Base-by-base conservation (phyloP, 257 asterid species). In the Solanum acaule region DNA sequence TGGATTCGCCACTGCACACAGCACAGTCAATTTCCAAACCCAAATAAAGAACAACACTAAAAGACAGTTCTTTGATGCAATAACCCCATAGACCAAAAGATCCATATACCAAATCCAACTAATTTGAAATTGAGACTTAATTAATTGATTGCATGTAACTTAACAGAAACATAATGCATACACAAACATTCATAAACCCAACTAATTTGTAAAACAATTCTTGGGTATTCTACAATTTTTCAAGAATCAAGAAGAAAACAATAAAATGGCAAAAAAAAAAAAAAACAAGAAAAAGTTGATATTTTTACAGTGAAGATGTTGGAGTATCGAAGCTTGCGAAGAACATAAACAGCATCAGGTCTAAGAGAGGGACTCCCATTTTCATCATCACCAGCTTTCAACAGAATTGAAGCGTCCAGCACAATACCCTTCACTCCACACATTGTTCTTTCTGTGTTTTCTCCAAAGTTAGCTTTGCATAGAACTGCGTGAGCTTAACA, bases 241-340 rank as follows among this genome's bases (percentile, higher is more conserved):
- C 86, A 82, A 29, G 86, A 81, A 46, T 81, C 14, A 20, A 29
- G 6, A 18, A 46, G 9, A 81, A 34, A 25, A n/a, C 65, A 46
- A 44, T 44, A 79, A 79, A 79, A 38, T 70, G 88, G 10, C n/a
- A 42, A 67, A 7, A 29, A 42, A 42, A 37, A 40, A 16, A 65
- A 68, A 18, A 31, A 31, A 31, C 12, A 68, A 38, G 8, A 38
- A 42, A 86, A 49, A 16, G 25, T 44, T 29, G 25, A 44, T 29
- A 40, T 49, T 85, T 49, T 85, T 94, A 94, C 98, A 10, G 91
- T 87, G 29, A 91, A 93, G 88, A 95, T 92, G 84, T 92, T 92
- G 92, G 96, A 94, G 93, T 96, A 91, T 65, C 92, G 95, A 31
- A 96, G 96, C 90, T 89, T 93, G 88, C 95, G 94, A 78, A 96